These are phyloP conservation scores for Elsinoe australis DNA, from an alignment of 2,329 filamentous ascomycete genomes.

Conservation along the genomic window DNA sequence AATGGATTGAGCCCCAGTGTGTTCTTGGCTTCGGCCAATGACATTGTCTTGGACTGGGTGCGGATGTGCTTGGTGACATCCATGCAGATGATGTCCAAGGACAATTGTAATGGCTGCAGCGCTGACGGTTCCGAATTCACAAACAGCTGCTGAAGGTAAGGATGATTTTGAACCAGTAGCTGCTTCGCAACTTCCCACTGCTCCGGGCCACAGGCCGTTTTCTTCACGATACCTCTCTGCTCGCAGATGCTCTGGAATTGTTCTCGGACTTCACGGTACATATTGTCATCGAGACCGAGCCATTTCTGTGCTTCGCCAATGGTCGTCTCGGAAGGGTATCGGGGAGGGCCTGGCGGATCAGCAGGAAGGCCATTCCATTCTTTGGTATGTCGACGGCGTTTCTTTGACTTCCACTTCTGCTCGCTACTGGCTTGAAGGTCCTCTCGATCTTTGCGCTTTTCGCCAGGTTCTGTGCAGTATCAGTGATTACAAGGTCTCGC, in stretches of 20 bases:
- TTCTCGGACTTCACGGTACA: conserved; percentile 58
- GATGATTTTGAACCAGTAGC: conserved; percentile 55
- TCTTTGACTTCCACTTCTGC: conserved; percentile 55
- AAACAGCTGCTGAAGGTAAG: conserved; percentile 57
- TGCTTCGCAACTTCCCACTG: conserved; percentile 66
- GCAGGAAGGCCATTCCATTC: conserved; percentile 61
- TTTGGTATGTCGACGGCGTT: conserved; percentile 60
- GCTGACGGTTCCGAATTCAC: conserved; percentile 50
- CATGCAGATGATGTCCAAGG: conserved; percentile 70
- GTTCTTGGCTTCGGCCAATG: conserved; percentile 67
- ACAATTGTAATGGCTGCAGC: conserved; percentile 56
- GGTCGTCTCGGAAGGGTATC: conserved; percentile 76
- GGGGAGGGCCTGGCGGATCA: conserved; percentile 59
- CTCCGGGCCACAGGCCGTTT: conserved; percentile 64
- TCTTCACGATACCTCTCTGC: conserved; percentile 61
- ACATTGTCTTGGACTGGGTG: conserved; percentile 57
- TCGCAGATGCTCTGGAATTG: conserved; percentile 65
- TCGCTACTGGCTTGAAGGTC: conserved; percentile 41
- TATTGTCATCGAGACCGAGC: conserved; percentile 54
- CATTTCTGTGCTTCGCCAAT: conserved; percentile 69
- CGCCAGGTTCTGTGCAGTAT: conserved; percentile 37
- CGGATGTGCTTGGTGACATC: conserved; percentile 77
- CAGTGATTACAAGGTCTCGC: not conserved
- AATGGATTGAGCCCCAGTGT: conserved; percentile 61
- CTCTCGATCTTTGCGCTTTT: conserved; percentile 32